These are phyloP conservation scores for Acacia confusa DNA, from an alignment of 306 rosid species.

Conservation along the genomic window DNA sequence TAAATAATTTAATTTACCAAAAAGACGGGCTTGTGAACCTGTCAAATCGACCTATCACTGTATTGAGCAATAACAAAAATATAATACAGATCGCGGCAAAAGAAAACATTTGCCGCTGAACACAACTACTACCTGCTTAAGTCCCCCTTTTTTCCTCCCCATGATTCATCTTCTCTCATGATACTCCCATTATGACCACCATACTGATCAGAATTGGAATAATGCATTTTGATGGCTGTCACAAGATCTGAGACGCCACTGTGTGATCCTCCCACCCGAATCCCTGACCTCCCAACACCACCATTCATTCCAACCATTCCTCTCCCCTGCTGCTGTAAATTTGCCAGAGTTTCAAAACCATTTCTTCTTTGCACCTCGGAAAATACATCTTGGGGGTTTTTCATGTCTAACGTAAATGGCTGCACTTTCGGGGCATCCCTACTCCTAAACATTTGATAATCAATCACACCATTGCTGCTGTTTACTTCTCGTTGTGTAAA, in stretches of 20 bases:
- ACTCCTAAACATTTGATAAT: slow-evolving; percentile 60
- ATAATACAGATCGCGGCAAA: slow-evolving; percentile 69
- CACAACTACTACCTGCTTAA: slow-evolving; percentile 70
- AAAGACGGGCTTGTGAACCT: slow-evolving; percentile 49
- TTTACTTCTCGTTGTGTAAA: slow-evolving; percentile 56
- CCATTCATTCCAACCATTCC: slow-evolving; percentile 78
- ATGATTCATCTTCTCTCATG: slow-evolving; percentile 64
- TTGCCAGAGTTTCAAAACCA: slow-evolving; percentile 66
- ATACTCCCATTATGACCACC: slow-evolving; percentile 66
- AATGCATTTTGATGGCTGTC: slow-evolving; percentile 91
- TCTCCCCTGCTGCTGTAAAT: slow-evolving; percentile 76
- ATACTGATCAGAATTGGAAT: slow-evolving; percentile 65
- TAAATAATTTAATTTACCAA: slow-evolving; percentile 57
- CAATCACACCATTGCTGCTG: slow-evolving; percentile 61
- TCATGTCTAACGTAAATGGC: slow-evolving; percentile 71
- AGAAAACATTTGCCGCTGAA: slow-evolving; percentile 50
- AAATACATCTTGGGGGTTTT: slow-evolving; percentile 58
- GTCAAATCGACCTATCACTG: slow-evolving; percentile 59
- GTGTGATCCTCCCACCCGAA: slow-evolving; percentile 69
- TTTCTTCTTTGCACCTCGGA: slow-evolving; percentile 68
- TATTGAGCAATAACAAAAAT: slow-evolving; percentile 57
- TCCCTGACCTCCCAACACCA: slow-evolving; percentile 67
- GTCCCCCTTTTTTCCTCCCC: slow-evolving; percentile 71
- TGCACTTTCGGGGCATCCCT: slow-evolving; percentile 60
- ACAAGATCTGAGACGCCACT: slow-evolving; percentile 81